Conservation (phyloP, 306 rosid species). For the Prosopis cineraria region DNA sequence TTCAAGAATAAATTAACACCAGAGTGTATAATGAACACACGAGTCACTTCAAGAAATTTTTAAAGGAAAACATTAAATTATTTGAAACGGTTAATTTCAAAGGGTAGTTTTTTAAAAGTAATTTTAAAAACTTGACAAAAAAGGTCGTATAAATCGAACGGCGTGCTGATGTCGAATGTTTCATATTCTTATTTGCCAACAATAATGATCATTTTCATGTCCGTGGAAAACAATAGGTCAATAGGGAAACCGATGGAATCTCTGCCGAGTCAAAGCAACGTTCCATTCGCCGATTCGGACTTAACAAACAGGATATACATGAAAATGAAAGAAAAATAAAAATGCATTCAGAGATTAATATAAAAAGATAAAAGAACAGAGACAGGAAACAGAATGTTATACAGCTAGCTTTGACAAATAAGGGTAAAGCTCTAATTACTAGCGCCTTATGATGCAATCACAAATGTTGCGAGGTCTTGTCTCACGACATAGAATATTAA, state of each 20-base stretch:
- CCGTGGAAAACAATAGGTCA: background rate
- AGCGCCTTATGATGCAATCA: background rate
- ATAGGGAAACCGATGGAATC: background rate
- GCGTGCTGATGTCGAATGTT: background rate
- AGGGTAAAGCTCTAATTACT: background rate
- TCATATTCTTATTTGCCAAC: background rate
- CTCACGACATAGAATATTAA: background rate
- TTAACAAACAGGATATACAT: background rate
- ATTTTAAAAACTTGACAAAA: background rate
- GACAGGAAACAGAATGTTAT: too few species aligned
- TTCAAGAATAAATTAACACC: too few species aligned
- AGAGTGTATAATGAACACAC: too few species aligned
- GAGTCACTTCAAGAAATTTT: background rate
- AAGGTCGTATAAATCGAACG: background rate
- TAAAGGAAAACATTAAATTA: background rate
- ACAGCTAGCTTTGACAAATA: slow-evolving; percentile 5
- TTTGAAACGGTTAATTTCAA: background rate
- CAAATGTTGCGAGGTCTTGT: background rate
- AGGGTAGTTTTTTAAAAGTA: background rate
- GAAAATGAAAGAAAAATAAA: background rate
- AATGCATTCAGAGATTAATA: background rate
- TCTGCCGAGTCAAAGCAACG: background rate
- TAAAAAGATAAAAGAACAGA: background rate
- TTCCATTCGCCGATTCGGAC: background rate
- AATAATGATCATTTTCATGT: background rate